Conservation (phyloP, 2,329 filamentous ascomycete genomes). For the Parafenestella ontariensis region DNA sequence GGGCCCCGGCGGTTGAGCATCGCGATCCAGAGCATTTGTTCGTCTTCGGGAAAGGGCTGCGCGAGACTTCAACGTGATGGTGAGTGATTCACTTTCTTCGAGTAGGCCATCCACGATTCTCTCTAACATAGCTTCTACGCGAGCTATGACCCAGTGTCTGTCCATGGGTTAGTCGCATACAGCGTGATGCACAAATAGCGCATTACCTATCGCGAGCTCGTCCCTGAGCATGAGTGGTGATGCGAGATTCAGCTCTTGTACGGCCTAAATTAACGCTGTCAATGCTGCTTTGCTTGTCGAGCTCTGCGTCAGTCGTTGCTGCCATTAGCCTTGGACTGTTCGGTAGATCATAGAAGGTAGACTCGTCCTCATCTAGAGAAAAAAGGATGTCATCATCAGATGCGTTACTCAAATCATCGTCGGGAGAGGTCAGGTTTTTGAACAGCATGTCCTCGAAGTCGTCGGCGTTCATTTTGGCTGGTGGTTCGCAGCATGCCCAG, state of each 20-base stretch:
- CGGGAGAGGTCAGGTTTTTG: slow-evolving; percentile 14
- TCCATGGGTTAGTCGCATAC: slow-evolving; percentile 6
- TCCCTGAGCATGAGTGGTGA: not conserved
- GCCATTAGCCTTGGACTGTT: slow-evolving; percentile 4
- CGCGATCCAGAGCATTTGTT: not conserved
- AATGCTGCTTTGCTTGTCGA: not conserved
- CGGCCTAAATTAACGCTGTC: not conserved
- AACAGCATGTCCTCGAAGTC: slow-evolving; percentile 43
- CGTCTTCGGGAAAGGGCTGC: slow-evolving; percentile 28
- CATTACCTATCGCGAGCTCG: slow-evolving; percentile 22
- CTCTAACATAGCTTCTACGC: slow-evolving; percentile 65
- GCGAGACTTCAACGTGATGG: slow-evolving; percentile 57
- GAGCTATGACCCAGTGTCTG: slow-evolving; percentile 54
- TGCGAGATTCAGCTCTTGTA: not conserved
- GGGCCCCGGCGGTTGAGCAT: slow-evolving; percentile 15
- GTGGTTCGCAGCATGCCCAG: too few relatives aligned
- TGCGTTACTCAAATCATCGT: slow-evolving; percentile 16
- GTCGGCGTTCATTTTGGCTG: slow-evolving; percentile 27
- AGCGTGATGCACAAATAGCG: not conserved
- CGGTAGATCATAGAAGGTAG: slow-evolving; percentile 12
- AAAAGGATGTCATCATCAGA: slow-evolving; percentile 36
- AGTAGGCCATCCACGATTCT: slow-evolving; percentile 61
- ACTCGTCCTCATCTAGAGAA: slow-evolving; percentile 3
- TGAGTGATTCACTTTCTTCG: slow-evolving; percentile 54
- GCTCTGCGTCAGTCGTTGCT: not conserved